These are phyloP conservation scores for Trichosporon sp. DNA, from an alignment of 1,284 basidiomycete species.

Conservation along the genomic window DNA sequence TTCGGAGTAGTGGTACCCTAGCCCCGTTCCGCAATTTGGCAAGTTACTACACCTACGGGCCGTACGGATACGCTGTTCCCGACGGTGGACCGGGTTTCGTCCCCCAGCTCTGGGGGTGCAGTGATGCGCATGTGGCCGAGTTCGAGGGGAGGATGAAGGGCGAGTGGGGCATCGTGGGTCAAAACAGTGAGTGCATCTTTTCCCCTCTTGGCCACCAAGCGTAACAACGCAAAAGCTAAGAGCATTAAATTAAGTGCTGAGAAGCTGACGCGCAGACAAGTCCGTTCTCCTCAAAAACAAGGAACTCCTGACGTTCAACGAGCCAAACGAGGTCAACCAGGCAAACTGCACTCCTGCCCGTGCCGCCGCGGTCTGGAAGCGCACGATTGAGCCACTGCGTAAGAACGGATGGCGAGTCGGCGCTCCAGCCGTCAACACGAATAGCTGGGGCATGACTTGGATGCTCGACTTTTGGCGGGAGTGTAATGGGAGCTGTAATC, in stretches of 20 bases:
- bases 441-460: conserved; percentile 49
- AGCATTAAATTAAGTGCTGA: too few species aligned
- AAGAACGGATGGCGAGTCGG: conserved; percentile 45
- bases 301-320: conserved; percentile 33
- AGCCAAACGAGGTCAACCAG: conserved; percentile 27
- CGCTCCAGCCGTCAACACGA: conserved; percentile 50
- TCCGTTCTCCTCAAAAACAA: conserved; percentile 14
- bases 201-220: not conserved
- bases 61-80: conserved; percentile 10
- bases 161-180: conserved; percentile 18
- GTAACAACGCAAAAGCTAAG: too few species aligned
- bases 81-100: conserved; percentile 27
- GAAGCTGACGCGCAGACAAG: not conserved
- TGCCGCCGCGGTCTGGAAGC: conserved; percentile 26
- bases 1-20: not conserved
- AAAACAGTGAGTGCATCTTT: not conserved
- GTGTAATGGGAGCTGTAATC: conserved; percentile 49
- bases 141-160: conserved; percentile 19
- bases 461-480: conserved; percentile 47
- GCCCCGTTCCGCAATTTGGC: conserved; percentile 20
- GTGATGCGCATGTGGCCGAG: conserved; percentile 15
- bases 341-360: conserved; percentile 23
- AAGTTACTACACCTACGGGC: conserved; percentile 33
- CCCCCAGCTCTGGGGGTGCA: conserved; percentile 37
- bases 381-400: conserved; percentile 31